Evolutionary conservation across 108 stramenopile species (phyloP).

Genomic region (Parietichytrium sp.): DNA sequence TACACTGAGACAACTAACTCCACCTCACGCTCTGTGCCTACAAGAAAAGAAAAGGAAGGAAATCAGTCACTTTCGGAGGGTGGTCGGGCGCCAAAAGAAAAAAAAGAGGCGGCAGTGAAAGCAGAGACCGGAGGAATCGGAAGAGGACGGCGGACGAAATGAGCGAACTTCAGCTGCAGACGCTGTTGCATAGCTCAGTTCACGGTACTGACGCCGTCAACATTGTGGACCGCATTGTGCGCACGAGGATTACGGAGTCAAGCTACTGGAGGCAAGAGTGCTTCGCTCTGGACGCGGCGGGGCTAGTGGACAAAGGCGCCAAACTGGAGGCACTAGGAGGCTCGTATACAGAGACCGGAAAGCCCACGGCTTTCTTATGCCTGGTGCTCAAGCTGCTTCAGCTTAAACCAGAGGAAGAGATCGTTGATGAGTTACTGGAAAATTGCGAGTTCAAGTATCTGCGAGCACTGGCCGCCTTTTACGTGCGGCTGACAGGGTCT

Average conservation of each 20-base stretch:
- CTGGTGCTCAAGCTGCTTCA: constrained; percentile 91
- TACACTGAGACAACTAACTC: too few species aligned
- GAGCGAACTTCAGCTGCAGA: too few species aligned
- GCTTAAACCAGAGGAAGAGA: constrained; percentile 87
- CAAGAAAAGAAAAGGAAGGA: too few species aligned
- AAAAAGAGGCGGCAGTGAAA: too few species aligned
- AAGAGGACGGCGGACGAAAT: too few species aligned
- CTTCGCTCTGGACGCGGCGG: constrained; percentile 79
- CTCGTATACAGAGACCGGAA: constrained; percentile 77
- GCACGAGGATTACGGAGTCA: constrained; percentile 78
- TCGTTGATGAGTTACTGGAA: constrained; percentile 77
- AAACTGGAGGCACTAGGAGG: constrained; percentile 77
- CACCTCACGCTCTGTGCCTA: too few species aligned
- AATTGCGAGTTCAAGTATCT: constrained; percentile 96
- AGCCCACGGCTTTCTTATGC: constrained; percentile 89
- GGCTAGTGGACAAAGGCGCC: constrained; percentile 86
- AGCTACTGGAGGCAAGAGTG: constrained; percentile 72
- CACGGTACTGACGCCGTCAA: constrained; percentile 98
- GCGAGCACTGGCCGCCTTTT: constrained; percentile 86
- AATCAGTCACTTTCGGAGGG: too few species aligned
- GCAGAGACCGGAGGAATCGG: too few species aligned
- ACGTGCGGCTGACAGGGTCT: constrained; percentile 83
- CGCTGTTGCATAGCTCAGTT: too few species aligned
- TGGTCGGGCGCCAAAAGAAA: too few species aligned
- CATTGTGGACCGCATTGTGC: constrained; percentile 95